Conservation (phyloP, 2,329 filamentous ascomycete genomes). For the Scytalidium lignicola region DNA sequence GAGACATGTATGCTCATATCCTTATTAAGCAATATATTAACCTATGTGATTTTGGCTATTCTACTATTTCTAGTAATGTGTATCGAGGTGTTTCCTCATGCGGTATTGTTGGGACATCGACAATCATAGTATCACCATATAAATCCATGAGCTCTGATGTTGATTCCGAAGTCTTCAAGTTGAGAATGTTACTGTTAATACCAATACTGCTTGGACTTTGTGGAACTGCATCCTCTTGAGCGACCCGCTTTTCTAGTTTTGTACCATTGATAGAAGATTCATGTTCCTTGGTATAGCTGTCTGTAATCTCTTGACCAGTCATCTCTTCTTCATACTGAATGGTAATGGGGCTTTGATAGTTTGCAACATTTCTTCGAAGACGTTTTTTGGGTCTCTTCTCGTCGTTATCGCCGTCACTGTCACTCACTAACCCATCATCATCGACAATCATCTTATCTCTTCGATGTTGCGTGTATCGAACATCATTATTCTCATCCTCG, state of each 20-base stretch:
- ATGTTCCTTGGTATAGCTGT: conserved; percentile 28
- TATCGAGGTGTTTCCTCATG: neutral
- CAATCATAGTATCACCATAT: neutral
- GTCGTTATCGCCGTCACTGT: conserved; percentile 78
- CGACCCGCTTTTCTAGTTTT: conserved; percentile 2
- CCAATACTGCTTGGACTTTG: neutral
- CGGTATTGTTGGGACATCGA: neutral
- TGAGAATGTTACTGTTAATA: too few relatives aligned
- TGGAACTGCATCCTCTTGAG: conserved; percentile 5
- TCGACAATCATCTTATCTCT: conserved; percentile 73
- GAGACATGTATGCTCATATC: too few relatives aligned
- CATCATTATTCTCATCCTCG: conserved; percentile 77
- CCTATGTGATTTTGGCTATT: too few relatives aligned
- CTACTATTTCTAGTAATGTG: neutral
- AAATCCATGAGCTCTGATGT: neutral
- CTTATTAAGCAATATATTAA: too few relatives aligned
- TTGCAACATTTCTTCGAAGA: conserved; percentile 55
- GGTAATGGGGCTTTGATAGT: conserved; percentile 51
- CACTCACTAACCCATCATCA: conserved; percentile 60
- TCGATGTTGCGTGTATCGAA: conserved; percentile 69
- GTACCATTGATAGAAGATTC: conserved; percentile 8
- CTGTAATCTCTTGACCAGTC: conserved; percentile 17
- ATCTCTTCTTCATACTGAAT: conserved; percentile 43
- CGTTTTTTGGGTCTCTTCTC: conserved; percentile 71
- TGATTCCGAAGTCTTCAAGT: too few relatives aligned